Percentiles rank a stretch among this genome's conserved stretches.
Conservation (phyloP, 306 rosid genomes). For the Hippophae tibetana region DNA sequence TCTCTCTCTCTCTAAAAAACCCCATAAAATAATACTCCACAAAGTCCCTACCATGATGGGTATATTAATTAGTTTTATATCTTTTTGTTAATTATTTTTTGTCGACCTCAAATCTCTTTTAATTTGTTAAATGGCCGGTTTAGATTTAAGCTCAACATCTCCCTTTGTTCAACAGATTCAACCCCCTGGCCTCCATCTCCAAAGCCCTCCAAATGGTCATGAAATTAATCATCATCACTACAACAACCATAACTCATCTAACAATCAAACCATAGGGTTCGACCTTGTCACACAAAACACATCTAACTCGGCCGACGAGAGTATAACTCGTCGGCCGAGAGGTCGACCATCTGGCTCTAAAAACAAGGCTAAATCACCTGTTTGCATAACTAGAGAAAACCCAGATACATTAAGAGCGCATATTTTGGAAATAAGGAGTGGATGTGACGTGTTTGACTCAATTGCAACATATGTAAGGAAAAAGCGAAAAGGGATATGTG, state of each 20-base stretch:
- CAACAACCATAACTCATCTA: slow-evolving; percentile 9
- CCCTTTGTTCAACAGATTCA: slow-evolving; percentile 67
- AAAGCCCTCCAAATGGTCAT: slow-evolving; percentile 28
- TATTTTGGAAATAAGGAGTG: slow-evolving; percentile 71
- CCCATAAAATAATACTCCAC: slow-evolving; percentile 14
- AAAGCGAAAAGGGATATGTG: slow-evolving; percentile 88
- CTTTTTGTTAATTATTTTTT: slow-evolving; percentile 28
- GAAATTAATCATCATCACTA: slow-evolving; percentile 21
- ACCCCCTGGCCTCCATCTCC: slow-evolving; percentile 60
- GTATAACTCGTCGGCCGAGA: slow-evolving; percentile 50
- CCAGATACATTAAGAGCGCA: slow-evolving; percentile 86
- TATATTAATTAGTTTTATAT: background rate
- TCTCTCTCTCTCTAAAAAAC: slow-evolving; percentile 9
- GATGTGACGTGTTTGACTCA: slow-evolving; percentile 77
- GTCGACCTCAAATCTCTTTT: slow-evolving; percentile 20
- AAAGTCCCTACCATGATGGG: slow-evolving; percentile 8
- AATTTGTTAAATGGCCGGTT: slow-evolving; percentile 68
- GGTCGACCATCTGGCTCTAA: slow-evolving; percentile 84
- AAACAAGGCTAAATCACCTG: slow-evolving; percentile 69
- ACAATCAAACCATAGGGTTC: slow-evolving; percentile 30
- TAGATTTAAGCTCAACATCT: slow-evolving; percentile 93
- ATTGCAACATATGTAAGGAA: slow-evolving; percentile 66
- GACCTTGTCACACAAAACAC: slow-evolving; percentile 37
- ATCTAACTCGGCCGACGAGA: slow-evolving; percentile 30
- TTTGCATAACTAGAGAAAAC: slow-evolving; percentile 80